Conservation (phyloP, 257 asterid genomes). For the Ilex aquifolium region DNA sequence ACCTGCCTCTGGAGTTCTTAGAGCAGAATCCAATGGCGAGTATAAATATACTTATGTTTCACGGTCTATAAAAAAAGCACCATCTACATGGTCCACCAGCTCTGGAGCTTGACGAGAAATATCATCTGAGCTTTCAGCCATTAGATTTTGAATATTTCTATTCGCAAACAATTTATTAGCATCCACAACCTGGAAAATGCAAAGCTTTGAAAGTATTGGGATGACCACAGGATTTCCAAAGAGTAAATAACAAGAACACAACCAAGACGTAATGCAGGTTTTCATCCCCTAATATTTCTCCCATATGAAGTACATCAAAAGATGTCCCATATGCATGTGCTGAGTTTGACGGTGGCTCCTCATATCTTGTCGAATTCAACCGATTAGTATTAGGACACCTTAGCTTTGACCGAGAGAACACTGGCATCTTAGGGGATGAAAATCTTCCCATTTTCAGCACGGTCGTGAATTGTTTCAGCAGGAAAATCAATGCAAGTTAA, state of each 20-base stretch:
- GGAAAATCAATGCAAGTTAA: conserved; percentile 28
- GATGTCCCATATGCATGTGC: conserved; percentile 29
- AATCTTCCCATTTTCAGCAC: conserved; percentile 24
- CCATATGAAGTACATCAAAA: conserved; percentile 30
- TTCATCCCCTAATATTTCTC: conserved; percentile 47
- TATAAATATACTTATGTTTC: conserved; percentile 49
- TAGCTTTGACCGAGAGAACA: conserved; percentile 35
- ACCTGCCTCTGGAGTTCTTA: conserved; percentile 22
- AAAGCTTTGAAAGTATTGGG: conserved; percentile 61
- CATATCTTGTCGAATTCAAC: conserved; percentile 28
- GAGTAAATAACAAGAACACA: conserved; percentile 52
- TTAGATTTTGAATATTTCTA: conserved; percentile 14
- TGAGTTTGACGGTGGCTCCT: conserved; percentile 28
- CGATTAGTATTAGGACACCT: conserved; percentile 35
- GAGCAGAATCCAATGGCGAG: conserved; percentile 28
- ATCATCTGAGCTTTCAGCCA: conserved; percentile 15
- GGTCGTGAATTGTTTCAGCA: conserved; percentile 22
- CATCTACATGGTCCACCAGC: conserved; percentile 10
- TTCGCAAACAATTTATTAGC: too few species aligned
- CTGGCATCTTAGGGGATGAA: conserved; percentile 76
- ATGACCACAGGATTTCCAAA: conserved; percentile 63
- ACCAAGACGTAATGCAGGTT: conserved; percentile 55
- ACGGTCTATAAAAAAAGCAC: conserved; percentile 38
- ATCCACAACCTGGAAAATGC: conserved; percentile 54
- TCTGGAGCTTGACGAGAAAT: conserved; percentile 21